Evolutionary conservation across 345 rosid species (phyloP).

Genomic region (Dimocarpus longan): DNA sequence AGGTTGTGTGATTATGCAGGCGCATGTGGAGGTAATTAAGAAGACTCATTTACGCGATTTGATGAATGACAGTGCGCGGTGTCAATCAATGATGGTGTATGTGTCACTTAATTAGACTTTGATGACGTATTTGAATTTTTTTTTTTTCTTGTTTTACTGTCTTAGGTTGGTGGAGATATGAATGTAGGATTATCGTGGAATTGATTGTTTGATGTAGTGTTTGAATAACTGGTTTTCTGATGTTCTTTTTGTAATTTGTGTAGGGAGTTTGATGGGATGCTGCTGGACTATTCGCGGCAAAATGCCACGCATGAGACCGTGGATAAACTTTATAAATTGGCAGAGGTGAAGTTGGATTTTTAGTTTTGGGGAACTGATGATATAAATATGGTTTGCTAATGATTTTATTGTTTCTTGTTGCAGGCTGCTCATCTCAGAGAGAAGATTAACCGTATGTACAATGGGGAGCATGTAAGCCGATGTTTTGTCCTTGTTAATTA

Average conservation of each 20-base stretch:
- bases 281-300: constrained; percentile 83
- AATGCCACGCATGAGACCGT: constrained; percentile 64
- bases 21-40: constrained; percentile 70
- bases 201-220: not conserved
- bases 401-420: constrained; percentile 12
- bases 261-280: constrained; percentile 78
- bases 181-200: not conserved
- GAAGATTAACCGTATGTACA: constrained; percentile 75
- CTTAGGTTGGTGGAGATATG: not conserved
- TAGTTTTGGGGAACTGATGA: not conserved
- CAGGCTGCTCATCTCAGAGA: constrained; percentile 78
- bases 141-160: not conserved
- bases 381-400: not conserved
- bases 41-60: constrained; percentile 81
- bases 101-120: constrained; percentile 13
- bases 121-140: not conserved
- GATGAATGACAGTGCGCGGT: constrained; percentile 66
- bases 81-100: constrained; percentile 79
- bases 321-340: constrained; percentile 67
- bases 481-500: not conserved
- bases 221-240: constrained; percentile 1
- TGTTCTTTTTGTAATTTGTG: constrained; percentile 1
- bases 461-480: constrained; percentile 77
- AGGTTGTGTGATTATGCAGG: constrained; percentile 31
- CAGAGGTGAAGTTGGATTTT: constrained; percentile 56